Evolutionary conservation across 768 basidiomycete species (phyloP), one percentile per base, ranked within the genome.

Genomic region (Rhodosporidiobolus sp.): DNA sequence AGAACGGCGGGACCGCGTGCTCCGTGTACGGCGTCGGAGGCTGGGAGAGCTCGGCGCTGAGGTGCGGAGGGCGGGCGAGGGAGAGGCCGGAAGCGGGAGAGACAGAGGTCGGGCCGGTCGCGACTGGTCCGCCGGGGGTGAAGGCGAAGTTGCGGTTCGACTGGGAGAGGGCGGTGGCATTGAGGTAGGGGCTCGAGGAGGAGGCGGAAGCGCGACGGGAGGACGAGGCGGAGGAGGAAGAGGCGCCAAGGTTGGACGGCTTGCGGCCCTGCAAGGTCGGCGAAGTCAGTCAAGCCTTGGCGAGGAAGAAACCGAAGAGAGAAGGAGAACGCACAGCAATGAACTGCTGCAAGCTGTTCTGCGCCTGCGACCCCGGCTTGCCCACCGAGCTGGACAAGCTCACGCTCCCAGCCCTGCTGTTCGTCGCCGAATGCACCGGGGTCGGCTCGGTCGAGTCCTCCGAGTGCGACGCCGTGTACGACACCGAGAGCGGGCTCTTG

Each of bases 71-170:
- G 1, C 74, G 70, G 30, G 55, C 67, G 24, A 75, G 67, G n/a
- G 67, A 69, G 38, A 75, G 62, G 7, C 74, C 74, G 8, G 74
- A 75, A 8, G 74, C 70, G 20, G 73, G 56, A 0, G 69, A 55
- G 6, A 30, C 34, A 12, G 20, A 3, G 22, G n/a, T 66, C 34
- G 56, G 17, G 2, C 34, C 65, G 0, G 34, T 49, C 0, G 57
- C 57, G 1, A 56, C 65, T 0, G 56, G 48, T 1, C n/a, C 54
- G n/a, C 53, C 60, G 10, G 60, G n/a, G 55, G 58, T 63, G 69
- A 75, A 75, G 16, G 69, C 56, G 67, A 65, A 71, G 43, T 49
- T 49, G 3, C 46, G 56, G 22, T 58, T n/a, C 19, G 58, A 48
- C n/a, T 57, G 57, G 0, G 74, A 67, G 52, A 75, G 67, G 7